These are phyloP conservation scores for Coemansia nantahalensis DNA, from an alignment of 192 early-diverging fungal genomes.

Conservation along the genomic window DNA sequence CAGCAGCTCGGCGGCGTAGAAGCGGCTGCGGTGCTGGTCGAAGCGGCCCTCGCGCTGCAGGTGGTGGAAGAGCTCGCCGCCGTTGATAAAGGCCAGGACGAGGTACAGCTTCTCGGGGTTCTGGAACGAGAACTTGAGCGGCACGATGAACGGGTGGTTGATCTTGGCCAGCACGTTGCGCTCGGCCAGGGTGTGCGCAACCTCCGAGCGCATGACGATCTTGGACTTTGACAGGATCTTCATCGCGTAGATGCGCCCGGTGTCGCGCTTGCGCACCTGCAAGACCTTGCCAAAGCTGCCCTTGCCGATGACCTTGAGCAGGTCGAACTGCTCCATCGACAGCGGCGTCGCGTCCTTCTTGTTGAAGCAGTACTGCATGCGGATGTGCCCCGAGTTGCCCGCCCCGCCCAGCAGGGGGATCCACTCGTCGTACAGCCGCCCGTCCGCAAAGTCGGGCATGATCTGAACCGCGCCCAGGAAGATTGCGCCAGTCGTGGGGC, in stretches of 20 bases:
- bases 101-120: slow-evolving; percentile 93
- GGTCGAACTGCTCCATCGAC: slow-evolving; percentile 87
- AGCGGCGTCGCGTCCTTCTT: slow-evolving; percentile 68
- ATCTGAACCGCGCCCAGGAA: slow-evolving; percentile 53
- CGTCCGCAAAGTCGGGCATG: slow-evolving; percentile 53
- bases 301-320: slow-evolving; percentile 94
- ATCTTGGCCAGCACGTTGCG: slow-evolving; percentile 86
- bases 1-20: slow-evolving; percentile 92
- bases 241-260: slow-evolving; percentile 95
- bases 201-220: slow-evolving; percentile 89
- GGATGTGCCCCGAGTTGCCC: slow-evolving; percentile 62
- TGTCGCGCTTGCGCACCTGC: slow-evolving; percentile 91
- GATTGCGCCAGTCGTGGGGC: slow-evolving; percentile 43
- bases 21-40: slow-evolving; percentile 82
- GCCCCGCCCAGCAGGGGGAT: slow-evolving; percentile 60
- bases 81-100: slow-evolving; percentile 92
- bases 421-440: slow-evolving; percentile 65
- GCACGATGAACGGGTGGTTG: slow-evolving; percentile 91
- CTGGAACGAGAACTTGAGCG: slow-evolving; percentile 93
- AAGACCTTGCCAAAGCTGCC: slow-evolving; percentile 98
- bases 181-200: slow-evolving; percentile 93
- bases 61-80: slow-evolving; percentile 96
- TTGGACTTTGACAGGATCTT: slow-evolving; percentile 92
- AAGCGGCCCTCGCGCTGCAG: slow-evolving; percentile 87
- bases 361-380: slow-evolving; percentile 71